Evolutionary conservation across 1,284 basidiomycete species (phyloP).

Genomic region (Trametes versicolor): DNA sequence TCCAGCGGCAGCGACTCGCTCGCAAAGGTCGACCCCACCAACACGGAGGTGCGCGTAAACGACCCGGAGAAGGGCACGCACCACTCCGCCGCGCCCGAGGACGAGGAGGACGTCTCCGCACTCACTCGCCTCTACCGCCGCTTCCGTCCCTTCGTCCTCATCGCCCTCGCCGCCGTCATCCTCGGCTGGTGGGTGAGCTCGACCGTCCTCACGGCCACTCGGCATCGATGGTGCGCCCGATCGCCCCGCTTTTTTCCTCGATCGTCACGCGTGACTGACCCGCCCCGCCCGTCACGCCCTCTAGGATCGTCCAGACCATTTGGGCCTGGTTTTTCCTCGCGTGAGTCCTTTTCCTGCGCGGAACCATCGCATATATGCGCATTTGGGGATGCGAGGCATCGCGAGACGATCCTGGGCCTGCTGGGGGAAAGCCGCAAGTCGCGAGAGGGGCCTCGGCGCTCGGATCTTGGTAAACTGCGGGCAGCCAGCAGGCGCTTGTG

Average conservation of each 20-base stretch:
- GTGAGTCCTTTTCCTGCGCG: constrained; percentile 49
- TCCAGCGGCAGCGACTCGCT: constrained; percentile 33
- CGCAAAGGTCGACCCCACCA: constrained; percentile 45
- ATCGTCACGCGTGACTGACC: constrained; percentile 33
- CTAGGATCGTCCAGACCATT: constrained; percentile 80
- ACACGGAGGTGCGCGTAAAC: constrained; percentile 37
- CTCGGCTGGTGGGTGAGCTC: constrained; percentile 86
- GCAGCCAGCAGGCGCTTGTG: not conserved
- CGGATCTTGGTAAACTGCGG: not conserved
- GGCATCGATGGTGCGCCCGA: constrained; percentile 69
- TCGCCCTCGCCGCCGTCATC: constrained; percentile 64
- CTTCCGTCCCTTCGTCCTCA: constrained; percentile 56
- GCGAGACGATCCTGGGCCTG: not conserved
- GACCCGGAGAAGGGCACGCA: constrained; percentile 41
- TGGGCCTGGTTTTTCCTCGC: constrained; percentile 84
- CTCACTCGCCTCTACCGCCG: constrained; percentile 38
- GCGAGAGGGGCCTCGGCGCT: not conserved
- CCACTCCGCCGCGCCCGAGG: constrained; percentile 27
- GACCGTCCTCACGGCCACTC: constrained; percentile 70
- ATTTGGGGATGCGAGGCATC: not conserved
- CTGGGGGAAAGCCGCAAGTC: not conserved
- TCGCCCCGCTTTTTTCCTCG: constrained; percentile 21
- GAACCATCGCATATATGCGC: not conserved
- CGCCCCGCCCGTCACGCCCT: constrained; percentile 18
- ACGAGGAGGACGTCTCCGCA: constrained; percentile 38